Base-by-base conservation (phyloP, 768 basidiomycete genomes). In the Gloeopeniophorella convolvens region DNA sequence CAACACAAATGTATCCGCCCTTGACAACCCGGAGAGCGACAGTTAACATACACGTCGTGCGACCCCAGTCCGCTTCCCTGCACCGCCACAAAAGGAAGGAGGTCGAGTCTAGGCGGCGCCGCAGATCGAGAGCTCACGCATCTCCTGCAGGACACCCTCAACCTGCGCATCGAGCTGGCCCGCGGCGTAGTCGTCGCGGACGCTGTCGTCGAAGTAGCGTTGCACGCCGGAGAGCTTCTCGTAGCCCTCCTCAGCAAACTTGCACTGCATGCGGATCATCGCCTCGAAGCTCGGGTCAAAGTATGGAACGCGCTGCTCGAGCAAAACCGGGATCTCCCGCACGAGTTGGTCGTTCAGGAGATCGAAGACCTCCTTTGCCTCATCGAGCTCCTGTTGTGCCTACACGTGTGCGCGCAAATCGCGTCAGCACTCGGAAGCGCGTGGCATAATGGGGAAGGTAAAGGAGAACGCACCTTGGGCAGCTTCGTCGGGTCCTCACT, bases 281-380 rank as follows among this genome's bases (percentile, higher is more conserved):
- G 95, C 90, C 69, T 98, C 96, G 65, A 98, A 98, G 59, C 89
- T 93, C 4, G 96, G 96, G 66, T 98, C 96, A 56, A 98, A 94
- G 75, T 90, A 99, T 0, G 96, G 96, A 21, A 99, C 88, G 32
- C 96, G 89, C 16, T 97, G 80, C 62, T 97, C 94, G 42, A 98
- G 79, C 34, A 99, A 71, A 59, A 94, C 83, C 0, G 96, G 96
- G 13, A 99, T 74, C 60, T 98, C 96, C 23, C 74, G 68, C 58
- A 95, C 85, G 61, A 98, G 81, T 60, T 97, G 92, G 33, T 88
- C 82, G 64, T 99, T 98, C 58, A 99, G 76, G 62, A 90, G 69
- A 52, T 95, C 88, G 65, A 94, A 99, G 44, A 96, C 80, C 65
- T 95, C 94, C 62, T 92, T 89, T 21, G 89, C 77, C 54, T 97